Conservation (phyloP, 2,329 filamentous ascomycete genomes). For the Penicillium sp. region DNA sequence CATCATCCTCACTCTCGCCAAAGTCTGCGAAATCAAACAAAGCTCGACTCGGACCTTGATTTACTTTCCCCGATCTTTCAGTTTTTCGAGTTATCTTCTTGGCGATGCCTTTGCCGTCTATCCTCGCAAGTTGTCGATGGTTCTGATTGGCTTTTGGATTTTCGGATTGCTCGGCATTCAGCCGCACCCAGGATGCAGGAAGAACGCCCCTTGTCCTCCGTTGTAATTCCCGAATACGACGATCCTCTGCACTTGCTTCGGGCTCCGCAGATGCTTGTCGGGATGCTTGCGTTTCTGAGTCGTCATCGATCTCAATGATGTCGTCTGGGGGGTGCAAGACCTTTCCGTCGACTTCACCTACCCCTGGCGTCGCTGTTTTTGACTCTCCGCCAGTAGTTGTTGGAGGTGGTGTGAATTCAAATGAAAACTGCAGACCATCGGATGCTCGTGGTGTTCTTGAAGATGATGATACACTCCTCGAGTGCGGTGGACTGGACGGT, state of each 20-base stretch:
- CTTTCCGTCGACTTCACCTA: slow-evolving; percentile 18
- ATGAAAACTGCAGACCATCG: slow-evolving; percentile 44
- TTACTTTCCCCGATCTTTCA: slow-evolving; percentile 21
- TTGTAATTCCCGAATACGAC: slow-evolving; percentile 39
- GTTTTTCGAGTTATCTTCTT: slow-evolving; percentile 36
- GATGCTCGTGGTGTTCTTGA: slow-evolving; percentile 23
- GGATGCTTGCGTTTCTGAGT: slow-evolving; percentile 28
- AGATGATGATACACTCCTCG: slow-evolving; percentile 38
- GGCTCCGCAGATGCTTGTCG: slow-evolving; percentile 26
- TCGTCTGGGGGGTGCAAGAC: slow-evolving; percentile 17
- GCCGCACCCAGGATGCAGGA: slow-evolving; percentile 53
- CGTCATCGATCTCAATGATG: slow-evolving; percentile 21
- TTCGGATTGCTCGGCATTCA: slow-evolving; percentile 43
- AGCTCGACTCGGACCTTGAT: slow-evolving; percentile 19
- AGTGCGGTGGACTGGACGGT: slow-evolving; percentile 46
- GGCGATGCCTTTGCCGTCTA: slow-evolving; percentile 40
- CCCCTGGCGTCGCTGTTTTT: slow-evolving; percentile 23
- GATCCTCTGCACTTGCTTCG: slow-evolving; percentile 28
- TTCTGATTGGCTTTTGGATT: slow-evolving; percentile 25
- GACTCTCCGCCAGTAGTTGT: slow-evolving; percentile 32
- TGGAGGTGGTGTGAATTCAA: slow-evolving; percentile 36
- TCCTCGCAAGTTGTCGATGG: slow-evolving; percentile 27
- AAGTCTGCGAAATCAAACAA: slow-evolving; percentile 38
- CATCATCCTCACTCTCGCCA: slow-evolving; percentile 29
- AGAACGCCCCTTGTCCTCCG: slow-evolving; percentile 53